Conservation (phyloP, 78 protist genomes). For the Pelomyxa schiedti region DNA sequence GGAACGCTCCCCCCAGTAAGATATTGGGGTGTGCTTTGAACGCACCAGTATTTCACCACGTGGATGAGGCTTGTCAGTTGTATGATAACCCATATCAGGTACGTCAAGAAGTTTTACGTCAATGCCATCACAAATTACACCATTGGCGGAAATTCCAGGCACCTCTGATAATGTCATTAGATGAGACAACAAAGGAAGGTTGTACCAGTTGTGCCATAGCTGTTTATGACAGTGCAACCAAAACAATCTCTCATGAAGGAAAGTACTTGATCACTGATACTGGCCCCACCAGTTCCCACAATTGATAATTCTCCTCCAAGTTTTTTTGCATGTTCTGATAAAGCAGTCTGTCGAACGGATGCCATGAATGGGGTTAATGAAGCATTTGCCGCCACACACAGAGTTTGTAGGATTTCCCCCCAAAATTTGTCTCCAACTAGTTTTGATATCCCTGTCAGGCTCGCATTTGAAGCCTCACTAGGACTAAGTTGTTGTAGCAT, state of each 20-base stretch:
- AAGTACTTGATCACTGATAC: not conserved
- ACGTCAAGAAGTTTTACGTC: not conserved
- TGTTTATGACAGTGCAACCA: not conserved
- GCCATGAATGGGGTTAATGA: too few relatives aligned
- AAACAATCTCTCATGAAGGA: not conserved
- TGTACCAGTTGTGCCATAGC: constrained; percentile 37
- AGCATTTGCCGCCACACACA: too few relatives aligned
- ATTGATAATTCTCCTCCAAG: not conserved
- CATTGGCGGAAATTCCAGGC: constrained; percentile 22
- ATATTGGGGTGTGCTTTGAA: not conserved
- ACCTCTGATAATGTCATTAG: too few relatives aligned
- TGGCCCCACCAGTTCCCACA: constrained; percentile 30
- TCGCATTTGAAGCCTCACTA: too few relatives aligned
- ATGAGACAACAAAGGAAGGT: too few relatives aligned
- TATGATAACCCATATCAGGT: not conserved
- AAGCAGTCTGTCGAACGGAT: too few relatives aligned
- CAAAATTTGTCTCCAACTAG: too few relatives aligned
- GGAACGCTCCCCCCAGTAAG: not conserved
- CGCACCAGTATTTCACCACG: constrained; percentile 27
- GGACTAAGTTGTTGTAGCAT: too few relatives aligned
- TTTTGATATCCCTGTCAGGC: too few relatives aligned
- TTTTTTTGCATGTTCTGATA: too few relatives aligned
- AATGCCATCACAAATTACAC: not conserved
- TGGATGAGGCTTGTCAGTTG: not conserved
- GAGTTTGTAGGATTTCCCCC: too few relatives aligned